Conservation (phyloP, 2,329 filamentous ascomycete species). For the Colletotrichum navitas region DNA sequence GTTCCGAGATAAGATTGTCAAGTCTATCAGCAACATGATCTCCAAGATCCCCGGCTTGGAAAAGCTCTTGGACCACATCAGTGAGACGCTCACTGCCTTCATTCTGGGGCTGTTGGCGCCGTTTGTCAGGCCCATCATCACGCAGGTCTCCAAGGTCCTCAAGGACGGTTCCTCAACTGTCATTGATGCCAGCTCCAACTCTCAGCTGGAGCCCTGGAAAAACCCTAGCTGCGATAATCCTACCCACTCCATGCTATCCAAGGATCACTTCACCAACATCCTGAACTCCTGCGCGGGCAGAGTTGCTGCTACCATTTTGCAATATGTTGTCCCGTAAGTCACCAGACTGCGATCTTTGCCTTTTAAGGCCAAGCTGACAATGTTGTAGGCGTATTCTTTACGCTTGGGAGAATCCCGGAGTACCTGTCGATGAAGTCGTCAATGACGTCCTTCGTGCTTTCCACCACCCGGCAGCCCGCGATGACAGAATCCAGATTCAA, state of each 20-base stretch:
- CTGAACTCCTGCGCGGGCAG: constrained; percentile 83
- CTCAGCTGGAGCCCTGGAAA: constrained; percentile 85
- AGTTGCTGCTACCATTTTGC: constrained; percentile 79
- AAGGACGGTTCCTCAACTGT: constrained; percentile 86
- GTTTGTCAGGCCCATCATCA: constrained; percentile 92
- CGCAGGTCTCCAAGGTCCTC: constrained; percentile 83
- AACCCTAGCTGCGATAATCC: constrained; percentile 81
- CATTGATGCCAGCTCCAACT: constrained; percentile 76
- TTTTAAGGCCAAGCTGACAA: constrained; percentile 43
- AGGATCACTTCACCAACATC: constrained; percentile 86
- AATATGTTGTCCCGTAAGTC: constrained; percentile 85
- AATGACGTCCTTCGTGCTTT: constrained; percentile 86
- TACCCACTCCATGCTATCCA: constrained; percentile 85
- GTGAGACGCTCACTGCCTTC: constrained; percentile 92
- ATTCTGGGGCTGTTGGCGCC: constrained; percentile 91
- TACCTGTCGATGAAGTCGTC: constrained; percentile 85
- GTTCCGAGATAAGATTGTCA: constrained; percentile 95
- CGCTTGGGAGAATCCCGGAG: constrained; percentile 89
- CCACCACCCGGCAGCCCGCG: constrained; percentile 88
- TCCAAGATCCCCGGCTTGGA: constrained; percentile 94
- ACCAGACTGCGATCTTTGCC: neutral
- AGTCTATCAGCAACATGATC: constrained; percentile 85
- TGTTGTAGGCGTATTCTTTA: constrained; percentile 78
- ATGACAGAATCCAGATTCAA: constrained; percentile 83
- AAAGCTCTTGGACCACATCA: constrained; percentile 91